phyloP scores from a whole-genome alignment of 2,329 filamentous ascomycete genomes.

The Chrysosporium queenslandicum region DNA sequence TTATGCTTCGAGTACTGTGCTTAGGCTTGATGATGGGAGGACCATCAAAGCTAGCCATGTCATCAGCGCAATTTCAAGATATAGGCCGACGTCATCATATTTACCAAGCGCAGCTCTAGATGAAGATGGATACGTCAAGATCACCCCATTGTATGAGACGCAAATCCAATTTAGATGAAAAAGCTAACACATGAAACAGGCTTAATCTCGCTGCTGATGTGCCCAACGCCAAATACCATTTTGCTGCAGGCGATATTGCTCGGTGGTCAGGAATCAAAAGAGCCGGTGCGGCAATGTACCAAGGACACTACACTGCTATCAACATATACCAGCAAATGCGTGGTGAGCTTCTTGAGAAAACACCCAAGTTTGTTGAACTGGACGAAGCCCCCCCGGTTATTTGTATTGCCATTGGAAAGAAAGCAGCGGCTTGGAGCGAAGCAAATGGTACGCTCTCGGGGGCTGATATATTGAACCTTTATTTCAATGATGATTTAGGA shows the following conservation, averaged over 20 bases:
- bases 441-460: conserved; percentile 49
- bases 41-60: conserved; percentile 53
- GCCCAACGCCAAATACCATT: conserved; percentile 51
- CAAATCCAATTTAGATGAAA: neutral
- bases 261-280: conserved; percentile 66
- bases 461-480: conserved; percentile 50
- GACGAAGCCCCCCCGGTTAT: conserved; percentile 52
- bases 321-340: conserved; percentile 55
- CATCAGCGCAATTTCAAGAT: conserved; percentile 57
- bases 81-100: conserved; percentile 50
- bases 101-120: conserved; percentile 49
- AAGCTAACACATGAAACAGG: conserved; percentile 24
- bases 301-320: conserved; percentile 53
- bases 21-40: conserved; percentile 52
- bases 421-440: conserved; percentile 52
- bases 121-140: conserved; percentile 53
- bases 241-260: conserved; percentile 57
- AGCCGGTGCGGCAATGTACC: conserved; percentile 60
- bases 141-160: conserved; percentile 43
- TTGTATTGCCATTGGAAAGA: conserved; percentile 57
- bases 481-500: conserved; percentile 57
- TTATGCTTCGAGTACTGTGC: conserved; percentile 32
- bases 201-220: conserved; percentile 44
- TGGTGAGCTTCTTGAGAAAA: conserved; percentile 22
- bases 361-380: conserved; percentile 41